phyloP scores from a whole-genome alignment of 1,139 yeast genomes.

The Candida albicans region DNA sequence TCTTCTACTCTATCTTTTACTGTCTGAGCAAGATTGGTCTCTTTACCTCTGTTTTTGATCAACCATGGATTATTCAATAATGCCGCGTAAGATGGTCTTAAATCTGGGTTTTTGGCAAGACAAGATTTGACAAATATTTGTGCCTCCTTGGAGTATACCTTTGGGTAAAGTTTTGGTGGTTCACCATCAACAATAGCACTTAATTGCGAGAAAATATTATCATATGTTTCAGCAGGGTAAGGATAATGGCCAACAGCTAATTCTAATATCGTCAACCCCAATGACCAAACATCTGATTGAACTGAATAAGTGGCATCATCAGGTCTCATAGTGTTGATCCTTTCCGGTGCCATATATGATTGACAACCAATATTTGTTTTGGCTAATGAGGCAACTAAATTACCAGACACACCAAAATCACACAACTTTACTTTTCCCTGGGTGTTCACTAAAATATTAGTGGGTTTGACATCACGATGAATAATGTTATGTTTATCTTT shows the following conservation, averaged over 20 bases:
- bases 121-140: slow-evolving; percentile 78
- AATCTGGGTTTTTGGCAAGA: slow-evolving; percentile 75
- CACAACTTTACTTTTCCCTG: slow-evolving; percentile 86
- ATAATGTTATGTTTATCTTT: slow-evolving; percentile 88
- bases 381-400: slow-evolving; percentile 92
- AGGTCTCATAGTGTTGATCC: slow-evolving; percentile 61
- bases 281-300: slow-evolving; percentile 95
- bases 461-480: slow-evolving; percentile 97
- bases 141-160: slow-evolving; percentile 68
- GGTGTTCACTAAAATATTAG: slow-evolving; percentile 81
- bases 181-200: slow-evolving; percentile 97
- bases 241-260: slow-evolving; percentile 92
- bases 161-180: slow-evolving; percentile 68
- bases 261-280: slow-evolving; percentile 86
- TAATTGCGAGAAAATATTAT: slow-evolving; percentile 85
- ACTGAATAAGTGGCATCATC: slow-evolving; percentile 86
- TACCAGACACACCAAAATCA: slow-evolving; percentile 97
- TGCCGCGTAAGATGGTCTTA: slow-evolving; percentile 79
- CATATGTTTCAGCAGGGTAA: slow-evolving; percentile 91
- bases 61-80: slow-evolving; percentile 86
- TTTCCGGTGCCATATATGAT: slow-evolving; percentile 98
- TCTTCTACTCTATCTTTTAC: slow-evolving; percentile 35
- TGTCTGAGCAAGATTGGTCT: slow-evolving; percentile 44
- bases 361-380: slow-evolving; percentile 97
- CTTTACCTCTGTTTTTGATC: slow-evolving; percentile 42